phyloP scores from a whole-genome alignment of 768 basidiomycete genomes.

The Tricholoma terreum region DNA sequence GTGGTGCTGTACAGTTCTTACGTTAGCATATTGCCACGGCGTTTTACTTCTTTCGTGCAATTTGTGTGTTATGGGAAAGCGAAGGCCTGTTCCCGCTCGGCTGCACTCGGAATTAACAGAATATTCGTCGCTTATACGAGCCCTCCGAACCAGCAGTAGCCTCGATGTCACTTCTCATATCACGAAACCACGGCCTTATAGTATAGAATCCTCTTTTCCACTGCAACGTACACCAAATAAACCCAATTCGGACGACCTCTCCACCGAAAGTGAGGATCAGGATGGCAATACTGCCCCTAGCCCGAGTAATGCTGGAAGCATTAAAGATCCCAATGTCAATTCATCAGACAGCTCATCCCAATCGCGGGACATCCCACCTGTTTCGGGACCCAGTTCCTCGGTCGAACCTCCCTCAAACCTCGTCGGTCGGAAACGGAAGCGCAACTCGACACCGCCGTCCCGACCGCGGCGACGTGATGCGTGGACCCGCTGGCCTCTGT shows the following conservation, averaged over 20 bases:
- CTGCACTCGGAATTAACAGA: slow-evolving; percentile 66
- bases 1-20: slow-evolving; percentile 45
- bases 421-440: slow-evolving; percentile 20
- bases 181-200: slow-evolving; percentile 17
- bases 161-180: slow-evolving; percentile 60
- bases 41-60: neutral
- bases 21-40: slow-evolving; percentile 30
- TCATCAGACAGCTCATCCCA: slow-evolving; percentile 3
- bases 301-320: slow-evolving; percentile 8
- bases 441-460: slow-evolving; percentile 6
- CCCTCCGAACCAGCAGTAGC: slow-evolving; percentile 52
- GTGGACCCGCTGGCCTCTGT: slow-evolving; percentile 80
- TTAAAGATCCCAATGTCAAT: neutral
- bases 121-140: slow-evolving; percentile 64
- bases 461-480: slow-evolving; percentile 36
- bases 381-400: slow-evolving; percentile 2
- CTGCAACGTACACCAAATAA: neutral
- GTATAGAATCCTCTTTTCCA: slow-evolving; percentile 3
- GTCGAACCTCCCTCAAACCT: neutral
- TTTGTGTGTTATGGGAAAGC: slow-evolving; percentile 32
- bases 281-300: slow-evolving; percentile 25
- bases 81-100: slow-evolving; percentile 45
- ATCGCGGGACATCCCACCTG: slow-evolving; percentile 12
- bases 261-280: slow-evolving; percentile 4
- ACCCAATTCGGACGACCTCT: slow-evolving; percentile 18